phyloP scores from a whole-genome alignment of 371 early-diverging fungal genomes.

The Apophysomyces variabilis region DNA sequence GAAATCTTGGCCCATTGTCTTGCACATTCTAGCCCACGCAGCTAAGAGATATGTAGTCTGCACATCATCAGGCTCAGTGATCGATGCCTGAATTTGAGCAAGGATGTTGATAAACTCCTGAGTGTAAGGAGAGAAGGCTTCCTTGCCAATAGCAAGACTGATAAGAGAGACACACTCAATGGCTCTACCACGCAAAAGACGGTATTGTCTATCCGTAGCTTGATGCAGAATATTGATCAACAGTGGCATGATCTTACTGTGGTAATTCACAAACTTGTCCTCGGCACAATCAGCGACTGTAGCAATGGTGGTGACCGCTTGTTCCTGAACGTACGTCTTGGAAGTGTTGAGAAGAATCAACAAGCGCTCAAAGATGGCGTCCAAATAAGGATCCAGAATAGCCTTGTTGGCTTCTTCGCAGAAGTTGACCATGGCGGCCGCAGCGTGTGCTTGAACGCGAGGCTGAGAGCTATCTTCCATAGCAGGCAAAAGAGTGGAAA shows the following conservation, averaged over 20 bases:
- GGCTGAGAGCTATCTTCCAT: constrained; percentile 82
- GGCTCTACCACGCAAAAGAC: constrained; percentile 91
- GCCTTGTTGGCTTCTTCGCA: constrained; percentile 84
- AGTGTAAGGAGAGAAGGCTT: constrained; percentile 82
- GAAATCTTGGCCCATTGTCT: constrained; percentile 93
- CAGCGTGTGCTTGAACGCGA: constrained; percentile 95
- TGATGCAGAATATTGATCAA: constrained; percentile 84
- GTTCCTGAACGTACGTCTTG: constrained; percentile 94
- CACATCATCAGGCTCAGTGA: constrained; percentile 90
- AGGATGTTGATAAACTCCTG: constrained; percentile 80
- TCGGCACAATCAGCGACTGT: constrained; percentile 96
- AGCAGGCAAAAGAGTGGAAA: constrained; percentile 81
- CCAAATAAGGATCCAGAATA: constrained; percentile 85
- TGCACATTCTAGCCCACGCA: constrained; percentile 97
- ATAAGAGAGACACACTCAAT: constrained; percentile 94
- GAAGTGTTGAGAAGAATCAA: constrained; percentile 78
- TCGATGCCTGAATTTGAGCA: constrained; percentile 76
- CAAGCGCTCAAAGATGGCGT: constrained; percentile 86
- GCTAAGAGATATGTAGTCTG: constrained; percentile 90
- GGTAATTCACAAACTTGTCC: constrained; percentile 88
- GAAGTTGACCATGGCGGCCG: constrained; percentile 97
- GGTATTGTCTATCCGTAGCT: constrained; percentile 84
- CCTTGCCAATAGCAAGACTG: constrained; percentile 92
- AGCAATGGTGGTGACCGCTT: constrained; percentile 96
- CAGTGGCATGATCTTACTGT: constrained; percentile 91